These are phyloP conservation scores for Gilbertella persicaria DNA, from an alignment of 371 early-diverging fungal genomes.

Conservation along the genomic window DNA sequence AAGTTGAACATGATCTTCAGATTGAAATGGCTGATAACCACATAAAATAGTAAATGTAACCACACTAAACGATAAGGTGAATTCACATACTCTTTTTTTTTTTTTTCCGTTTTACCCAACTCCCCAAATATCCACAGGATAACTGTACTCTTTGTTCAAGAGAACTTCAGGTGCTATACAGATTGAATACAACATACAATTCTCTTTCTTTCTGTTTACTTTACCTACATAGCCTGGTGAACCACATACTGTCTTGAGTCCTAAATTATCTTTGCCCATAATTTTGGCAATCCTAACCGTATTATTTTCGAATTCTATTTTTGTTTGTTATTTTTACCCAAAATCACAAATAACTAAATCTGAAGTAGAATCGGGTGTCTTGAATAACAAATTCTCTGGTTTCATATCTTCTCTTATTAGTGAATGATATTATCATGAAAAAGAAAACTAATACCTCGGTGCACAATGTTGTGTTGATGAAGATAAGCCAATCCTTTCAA, in stretches of 20 bases:
- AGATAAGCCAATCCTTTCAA: slow-evolving; percentile 67
- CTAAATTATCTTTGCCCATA: slow-evolving; percentile 44
- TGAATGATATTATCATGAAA: background rate
- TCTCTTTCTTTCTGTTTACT: background rate
- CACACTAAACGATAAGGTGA: slow-evolving; percentile 35
- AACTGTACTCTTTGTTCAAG: slow-evolving; percentile 65
- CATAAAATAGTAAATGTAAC: slow-evolving; percentile 72
- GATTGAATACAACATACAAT: background rate
- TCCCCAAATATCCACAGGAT: slow-evolving; percentile 86
- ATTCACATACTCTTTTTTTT: background rate
- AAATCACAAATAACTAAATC: slow-evolving; percentile 66
- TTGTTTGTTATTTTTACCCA: slow-evolving; percentile 42
- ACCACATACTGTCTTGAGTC: slow-evolving; percentile 60
- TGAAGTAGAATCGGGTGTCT: slow-evolving; percentile 58
- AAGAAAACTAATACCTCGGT: slow-evolving; percentile 50
- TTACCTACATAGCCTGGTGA: slow-evolving; percentile 55
- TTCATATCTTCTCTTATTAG: slow-evolving; percentile 78
- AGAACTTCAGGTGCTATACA: slow-evolving; percentile 81
- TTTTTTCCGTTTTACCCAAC: slow-evolving; percentile 47
- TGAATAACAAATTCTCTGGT: slow-evolving; percentile 79
- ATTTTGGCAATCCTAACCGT: slow-evolving; percentile 57
- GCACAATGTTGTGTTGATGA: slow-evolving; percentile 67
- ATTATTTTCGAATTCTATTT: slow-evolving; percentile 9
- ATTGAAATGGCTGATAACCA: slow-evolving; percentile 76
- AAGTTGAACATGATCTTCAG: slow-evolving; percentile 58